phyloP scores from a whole-genome alignment of 2,329 filamentous ascomycete genomes.

The Fusarium buharicum region DNA sequence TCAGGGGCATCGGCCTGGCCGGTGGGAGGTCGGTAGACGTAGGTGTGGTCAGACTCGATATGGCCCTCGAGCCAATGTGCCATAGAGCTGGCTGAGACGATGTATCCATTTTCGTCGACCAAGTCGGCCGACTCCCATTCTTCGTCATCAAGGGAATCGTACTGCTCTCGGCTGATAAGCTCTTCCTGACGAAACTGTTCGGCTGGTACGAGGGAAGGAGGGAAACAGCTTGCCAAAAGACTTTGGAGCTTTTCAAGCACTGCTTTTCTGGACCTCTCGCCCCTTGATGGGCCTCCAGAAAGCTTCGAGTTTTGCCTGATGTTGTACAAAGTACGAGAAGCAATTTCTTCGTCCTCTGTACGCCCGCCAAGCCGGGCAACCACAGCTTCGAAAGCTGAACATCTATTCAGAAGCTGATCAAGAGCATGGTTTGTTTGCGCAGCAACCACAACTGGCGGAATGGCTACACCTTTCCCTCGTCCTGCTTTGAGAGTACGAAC shows the following conservation, averaged over 20 bases:
- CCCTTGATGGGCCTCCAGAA: neutral
- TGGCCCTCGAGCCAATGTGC: conserved; percentile 31
- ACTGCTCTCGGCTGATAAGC: conserved; percentile 72
- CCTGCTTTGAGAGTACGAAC: conserved; percentile 64
- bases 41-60: conserved; percentile 34
- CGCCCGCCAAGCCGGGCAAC: conserved; percentile 73
- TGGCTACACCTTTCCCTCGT: conserved; percentile 51
- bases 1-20: conserved; percentile 18
- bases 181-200: conserved; percentile 63
- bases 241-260: conserved; percentile 19
- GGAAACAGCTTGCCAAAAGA: conserved; percentile 46
- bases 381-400: conserved; percentile 62
- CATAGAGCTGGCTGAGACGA: conserved; percentile 13
- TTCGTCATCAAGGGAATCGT: conserved; percentile 58
- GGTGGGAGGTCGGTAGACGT: conserved; percentile 38
- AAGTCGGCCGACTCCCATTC: conserved; percentile 37
- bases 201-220: conserved; percentile 61
- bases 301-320: conserved; percentile 55
- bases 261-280: conserved; percentile 22
- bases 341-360: conserved; percentile 73
- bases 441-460: conserved; percentile 75
- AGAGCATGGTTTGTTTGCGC: conserved; percentile 93
- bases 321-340: conserved; percentile 72
- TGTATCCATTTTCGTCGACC: neutral
- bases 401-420: conserved; percentile 78